Base-by-base conservation (phyloP, 2,329 filamentous ascomycete genomes). In the Massarina eburnea region DNA sequence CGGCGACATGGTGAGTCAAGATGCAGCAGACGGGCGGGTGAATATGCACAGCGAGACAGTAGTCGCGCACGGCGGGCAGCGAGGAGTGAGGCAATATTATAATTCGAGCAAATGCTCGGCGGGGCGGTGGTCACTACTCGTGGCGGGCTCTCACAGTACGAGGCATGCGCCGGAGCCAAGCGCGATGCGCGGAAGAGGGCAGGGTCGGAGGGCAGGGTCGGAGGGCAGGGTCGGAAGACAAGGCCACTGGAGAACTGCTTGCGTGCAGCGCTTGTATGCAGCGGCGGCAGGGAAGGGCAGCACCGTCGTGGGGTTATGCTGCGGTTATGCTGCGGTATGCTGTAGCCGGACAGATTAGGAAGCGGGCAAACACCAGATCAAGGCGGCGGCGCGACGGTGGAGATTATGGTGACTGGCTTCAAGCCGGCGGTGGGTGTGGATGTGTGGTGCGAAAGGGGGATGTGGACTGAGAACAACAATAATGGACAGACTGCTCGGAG, bases 171-270 rank as follows among this genome's bases (percentile, higher is more conserved):
- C 55, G 52, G 52, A 49, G 49, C 52, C 56, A 60, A 58, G 62
- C 61, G 64, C 61, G 59, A 60, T 61, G 61, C 55, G 59, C 58
- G 59, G 57, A 48, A 48, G 39, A 43, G 51, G 47, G 57, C 49
- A 41, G 42, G 20, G 19, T 41, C 35, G 8, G 9, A 20, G n/a
- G 24, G 35, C 35, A 24, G 35, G n/a, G 9, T 8, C n/a, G 35
- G 7, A 37, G 19, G 19, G 21, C 24, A 19, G 20, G 26, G 35
- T 8, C 18, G 19, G 34, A 15, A 36, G 18, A 36, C 19, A 50
- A 38, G 46, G 30, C 34, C 18, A 32, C 17, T 34, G 18, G 39
- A 26, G 15, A 30, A 30, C n/a, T 30, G 27, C 27, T 30, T 30
- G 27, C 27, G 27, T 21, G 33, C 15, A 35, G 14, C 12, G 10